Base-by-base conservation (phyloP, 1,139 yeast genomes). In the Diutina neorugosa region DNA sequence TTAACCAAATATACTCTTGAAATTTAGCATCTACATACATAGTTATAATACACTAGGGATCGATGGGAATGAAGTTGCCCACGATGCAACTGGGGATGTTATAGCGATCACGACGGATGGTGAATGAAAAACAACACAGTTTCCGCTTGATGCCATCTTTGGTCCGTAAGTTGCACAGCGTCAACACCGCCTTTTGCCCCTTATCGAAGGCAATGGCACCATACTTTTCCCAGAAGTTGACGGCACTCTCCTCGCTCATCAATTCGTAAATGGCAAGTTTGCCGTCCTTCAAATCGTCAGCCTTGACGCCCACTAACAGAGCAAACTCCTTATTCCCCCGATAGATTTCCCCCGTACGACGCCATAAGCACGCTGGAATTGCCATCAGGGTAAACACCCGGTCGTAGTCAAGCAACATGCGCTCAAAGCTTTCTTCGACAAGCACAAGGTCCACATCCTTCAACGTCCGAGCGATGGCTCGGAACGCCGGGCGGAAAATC, bases 261-360 rank as follows among this genome's bases (percentile, higher is more conserved):
- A 93, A 71, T 68, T 93, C 98, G 66, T 91, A 91, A 51, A 93
- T 89, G 1, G 98, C 95, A 60, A 90, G 70, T 62, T 86, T 87
- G 19, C 98, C 98, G 65, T 93, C 96, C 59, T 94, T 83, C 62
- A 93, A 71, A 64, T 90, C 96, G 63, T 91, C 97, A 1, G 94
- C 89, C 49, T 83, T 80, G 12, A 89, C 96, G n/a, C 91, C 96
- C 1, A 91, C 97, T 57, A 93, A 69, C 2, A 94, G 87, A 0
- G 98, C 98, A 77, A 93, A 93, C 66, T 93, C 98, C 65, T 91
- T 90, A 66, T 93, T 93, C 1, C 97, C 98, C 57, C 98, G 73
- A 62, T 89, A 93, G 4, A 93, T 91, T 62, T 93, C 98, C 1
- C 98, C 98, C 0, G 98, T 91, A 61, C 98, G 83, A 62, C 98